Evolutionary conservation across 768 basidiomycete genomes (phyloP), one percentile per base, ranked within the genome.

Genomic region (Collybia mongolica): DNA sequence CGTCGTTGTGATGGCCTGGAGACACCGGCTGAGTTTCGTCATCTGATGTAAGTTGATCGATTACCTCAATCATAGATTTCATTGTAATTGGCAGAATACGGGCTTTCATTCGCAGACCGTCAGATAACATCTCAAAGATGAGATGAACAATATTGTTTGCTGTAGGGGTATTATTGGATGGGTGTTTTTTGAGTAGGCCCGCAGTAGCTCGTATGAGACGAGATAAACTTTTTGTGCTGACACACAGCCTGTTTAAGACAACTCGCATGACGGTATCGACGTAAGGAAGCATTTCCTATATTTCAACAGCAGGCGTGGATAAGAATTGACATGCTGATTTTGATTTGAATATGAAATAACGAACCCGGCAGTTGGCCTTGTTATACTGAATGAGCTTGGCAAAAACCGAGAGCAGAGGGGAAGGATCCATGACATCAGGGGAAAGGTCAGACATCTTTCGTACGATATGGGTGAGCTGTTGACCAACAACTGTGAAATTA

Each of bases 221-320:
- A 6, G 67, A 69, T 19, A 88, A 60, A 44, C 70, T 72, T 20
- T 61, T 54, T 3, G 67, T 61, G 7, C 68, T 67, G n/a, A 86
- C 72, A 38, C 64, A 58, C 11, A 82, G 74, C 46, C 84, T 75
- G 32, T 71, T 71, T 44, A 87, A 59, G 12, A 73, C 65, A 2
- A 75, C 72, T 40, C 86, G 74, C 18, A 90, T 65, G n/a, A 83
- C 69, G 3, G 76, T 80, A 53, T 88, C 86, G n/a, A 76, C 58
- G 55, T 76, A 80, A 2, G 69, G 56, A 9, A 89, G 59, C 41
- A 91, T 61, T 35, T 86, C 85, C 88, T 87, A 44, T 14, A 17
- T 37, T 28, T 1, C 17, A 7, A 41, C 14, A 14, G 14, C 12
- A 9, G 52, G 42, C 23, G 48, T 12, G 19, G 48, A 39, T 29